These are phyloP conservation scores for Nannochloris sp. DNA, from an alignment of 139 green algal genomes.

Conservation along the genomic window DNA sequence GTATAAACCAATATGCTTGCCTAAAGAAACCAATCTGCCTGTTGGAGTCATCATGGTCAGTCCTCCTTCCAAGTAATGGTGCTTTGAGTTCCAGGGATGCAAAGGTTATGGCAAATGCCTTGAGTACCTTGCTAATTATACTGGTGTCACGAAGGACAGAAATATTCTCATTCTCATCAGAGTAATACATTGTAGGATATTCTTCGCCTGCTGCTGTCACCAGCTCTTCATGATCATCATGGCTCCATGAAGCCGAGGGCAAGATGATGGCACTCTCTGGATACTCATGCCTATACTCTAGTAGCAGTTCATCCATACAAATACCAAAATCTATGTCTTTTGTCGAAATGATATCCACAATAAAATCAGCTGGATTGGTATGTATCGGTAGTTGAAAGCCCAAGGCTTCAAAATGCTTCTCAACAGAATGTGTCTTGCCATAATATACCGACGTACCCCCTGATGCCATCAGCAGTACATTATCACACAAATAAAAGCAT, in stretches of 20 bases:
- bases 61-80: too few relatives aligned
- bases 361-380: constrained; percentile 58
- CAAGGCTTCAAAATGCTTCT: constrained; percentile 39
- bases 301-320: too few relatives aligned
- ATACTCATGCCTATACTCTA: too few relatives aligned
- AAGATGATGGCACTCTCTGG: too few relatives aligned
- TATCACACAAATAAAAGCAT: constrained; percentile 59
- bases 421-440: constrained; percentile 19
- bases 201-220: background rate
- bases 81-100: too few relatives aligned
- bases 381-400: constrained; percentile 33
- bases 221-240: background rate
- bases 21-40: constrained; percentile 20
- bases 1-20: constrained; percentile 39
- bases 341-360: constrained; percentile 63
- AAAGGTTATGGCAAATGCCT: too few relatives aligned
- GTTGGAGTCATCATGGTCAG: too few relatives aligned
- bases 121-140: too few relatives aligned
- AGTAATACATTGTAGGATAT: background rate
- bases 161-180: too few relatives aligned
- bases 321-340: background rate
- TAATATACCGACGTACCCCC: constrained; percentile 57
- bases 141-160: too few relatives aligned
- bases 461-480: constrained; percentile 62
- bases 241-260: too few relatives aligned